A percentile compares a stretch with the other conserved stretches of the same genome.
These are phyloP conservation scores for Fusarium guadeloupense DNA, from an alignment of 2,329 filamentous ascomycete genomes.

Conservation along the genomic window DNA sequence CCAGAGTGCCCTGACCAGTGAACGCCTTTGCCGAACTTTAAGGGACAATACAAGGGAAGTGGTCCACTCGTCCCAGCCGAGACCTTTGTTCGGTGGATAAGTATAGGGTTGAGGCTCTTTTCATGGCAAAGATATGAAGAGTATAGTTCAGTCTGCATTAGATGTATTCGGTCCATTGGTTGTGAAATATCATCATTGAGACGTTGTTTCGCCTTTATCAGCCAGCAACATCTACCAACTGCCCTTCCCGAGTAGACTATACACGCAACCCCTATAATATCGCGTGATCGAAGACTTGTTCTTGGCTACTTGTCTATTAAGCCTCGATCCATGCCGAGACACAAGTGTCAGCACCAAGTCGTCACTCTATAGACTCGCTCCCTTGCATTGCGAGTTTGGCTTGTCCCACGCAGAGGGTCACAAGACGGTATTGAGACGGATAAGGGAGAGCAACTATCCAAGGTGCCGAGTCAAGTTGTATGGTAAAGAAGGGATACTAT, in stretches of 20 bases:
- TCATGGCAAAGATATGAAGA: background rate
- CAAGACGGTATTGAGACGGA: background rate
- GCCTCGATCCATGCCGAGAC: background rate
- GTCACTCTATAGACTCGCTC: background rate
- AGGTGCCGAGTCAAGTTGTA: too few species aligned
- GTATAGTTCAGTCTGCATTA: background rate
- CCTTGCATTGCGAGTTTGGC: constrained; percentile 19
- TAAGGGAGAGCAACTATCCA: background rate
- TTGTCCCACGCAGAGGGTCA: background rate
- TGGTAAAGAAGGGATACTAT: background rate
- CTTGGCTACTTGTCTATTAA: background rate
- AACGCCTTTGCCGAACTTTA: constrained; percentile 13
- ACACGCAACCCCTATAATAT: background rate
- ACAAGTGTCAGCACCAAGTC: background rate
- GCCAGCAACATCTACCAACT: background rate
- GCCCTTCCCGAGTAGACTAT: background rate
- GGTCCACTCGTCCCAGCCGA: background rate
- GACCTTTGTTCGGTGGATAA: background rate
- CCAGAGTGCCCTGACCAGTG: background rate
- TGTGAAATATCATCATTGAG: background rate
- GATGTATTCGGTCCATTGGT: background rate
- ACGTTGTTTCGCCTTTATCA: background rate
- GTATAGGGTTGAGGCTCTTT: background rate
- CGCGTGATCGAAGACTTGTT: background rate
- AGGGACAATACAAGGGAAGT: background rate